These are phyloP conservation scores for Penicillium desertorum DNA, from an alignment of 495 filamentous ascomycete species.

Conservation along the genomic window DNA sequence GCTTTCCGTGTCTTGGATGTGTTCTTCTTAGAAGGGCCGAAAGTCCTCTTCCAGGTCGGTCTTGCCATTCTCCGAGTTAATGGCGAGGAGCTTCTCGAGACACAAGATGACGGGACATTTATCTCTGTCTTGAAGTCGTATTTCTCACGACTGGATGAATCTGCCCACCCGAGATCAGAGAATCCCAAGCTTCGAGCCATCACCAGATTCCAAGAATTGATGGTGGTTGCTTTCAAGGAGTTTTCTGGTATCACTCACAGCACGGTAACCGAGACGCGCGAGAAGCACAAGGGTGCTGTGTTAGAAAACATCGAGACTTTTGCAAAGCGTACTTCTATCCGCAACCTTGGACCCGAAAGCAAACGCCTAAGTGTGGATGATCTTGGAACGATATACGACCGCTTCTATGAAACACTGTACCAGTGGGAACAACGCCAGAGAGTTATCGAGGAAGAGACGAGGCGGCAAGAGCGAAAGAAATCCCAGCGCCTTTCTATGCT, in stretches of 20 bases:
- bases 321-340: constrained; percentile 91
- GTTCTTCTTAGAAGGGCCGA: constrained; percentile 96
- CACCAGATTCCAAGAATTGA: constrained; percentile 93
- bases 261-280: constrained; percentile 82
- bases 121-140: constrained; percentile 95
- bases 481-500: constrained; percentile 48
- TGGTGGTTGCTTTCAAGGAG: constrained; percentile 98
- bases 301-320: constrained; percentile 94
- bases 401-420: constrained; percentile 87
- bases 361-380: constrained; percentile 84
- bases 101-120: constrained; percentile 92
- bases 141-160: constrained; percentile 90
- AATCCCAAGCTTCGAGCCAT: constrained; percentile 91
- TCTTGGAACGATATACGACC: constrained; percentile 84
- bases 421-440: constrained; percentile 82
- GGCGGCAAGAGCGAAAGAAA: constrained; percentile 58
- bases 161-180: constrained; percentile 90
- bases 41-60: constrained; percentile 95
- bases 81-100: constrained; percentile 94
- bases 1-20: constrained; percentile 95
- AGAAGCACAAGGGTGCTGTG: constrained; percentile 89
- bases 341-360: constrained; percentile 93
- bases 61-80: constrained; percentile 96
- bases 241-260: constrained; percentile 93
- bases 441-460: constrained; percentile 68